These are phyloP conservation scores for Cyberlindnera mrakii DNA, from an alignment of 805 yeast genomes.

Conservation along the genomic window DNA sequence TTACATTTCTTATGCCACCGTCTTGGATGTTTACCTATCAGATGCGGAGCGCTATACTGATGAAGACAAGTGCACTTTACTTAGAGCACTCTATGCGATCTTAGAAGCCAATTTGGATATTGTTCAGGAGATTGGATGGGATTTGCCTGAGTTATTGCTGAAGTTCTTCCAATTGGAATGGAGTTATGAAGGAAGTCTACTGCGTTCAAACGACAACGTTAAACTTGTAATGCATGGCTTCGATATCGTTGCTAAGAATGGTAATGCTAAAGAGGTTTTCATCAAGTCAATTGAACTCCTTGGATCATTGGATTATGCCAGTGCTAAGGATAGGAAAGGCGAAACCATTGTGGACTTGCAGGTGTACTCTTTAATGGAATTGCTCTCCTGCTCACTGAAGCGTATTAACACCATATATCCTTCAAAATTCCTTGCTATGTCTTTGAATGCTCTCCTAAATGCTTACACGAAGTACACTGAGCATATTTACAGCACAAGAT, in stretches of 20 bases:
- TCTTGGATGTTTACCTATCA: conserved; percentile 54
- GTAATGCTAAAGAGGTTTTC: conserved; percentile 78
- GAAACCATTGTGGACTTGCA: conserved; percentile 33
- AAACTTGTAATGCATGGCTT: conserved; percentile 40
- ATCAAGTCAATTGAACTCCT: conserved; percentile 66
- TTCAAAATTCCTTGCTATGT: conserved; percentile 70
- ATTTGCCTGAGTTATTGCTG: conserved; percentile 66
- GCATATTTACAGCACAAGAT: conserved; percentile 27
- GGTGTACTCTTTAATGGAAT: conserved; percentile 62
- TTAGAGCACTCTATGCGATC: conserved; percentile 39
- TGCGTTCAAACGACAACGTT: conserved; percentile 13
- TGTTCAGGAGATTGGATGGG: conserved; percentile 81
- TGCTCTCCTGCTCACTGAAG: conserved; percentile 51
- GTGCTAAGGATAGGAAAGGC: conserved; percentile 1
- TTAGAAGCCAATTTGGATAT: conserved; percentile 43
- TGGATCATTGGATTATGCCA: conserved; percentile 25
- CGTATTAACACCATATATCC: conserved; percentile 69
- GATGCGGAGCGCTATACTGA: conserved; percentile 40
- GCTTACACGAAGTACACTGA: conserved; percentile 39
- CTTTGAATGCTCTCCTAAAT: conserved; percentile 51
- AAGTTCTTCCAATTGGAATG: conserved; percentile 41
- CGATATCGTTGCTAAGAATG: conserved; percentile 57
- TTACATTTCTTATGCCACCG: conserved; percentile 64
- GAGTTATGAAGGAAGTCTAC: conserved; percentile 35
- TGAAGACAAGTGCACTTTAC: conserved; percentile 44